Base-by-base conservation (phyloP, 2,329 filamentous ascomycete genomes). In the Cercospora sp. region DNA sequence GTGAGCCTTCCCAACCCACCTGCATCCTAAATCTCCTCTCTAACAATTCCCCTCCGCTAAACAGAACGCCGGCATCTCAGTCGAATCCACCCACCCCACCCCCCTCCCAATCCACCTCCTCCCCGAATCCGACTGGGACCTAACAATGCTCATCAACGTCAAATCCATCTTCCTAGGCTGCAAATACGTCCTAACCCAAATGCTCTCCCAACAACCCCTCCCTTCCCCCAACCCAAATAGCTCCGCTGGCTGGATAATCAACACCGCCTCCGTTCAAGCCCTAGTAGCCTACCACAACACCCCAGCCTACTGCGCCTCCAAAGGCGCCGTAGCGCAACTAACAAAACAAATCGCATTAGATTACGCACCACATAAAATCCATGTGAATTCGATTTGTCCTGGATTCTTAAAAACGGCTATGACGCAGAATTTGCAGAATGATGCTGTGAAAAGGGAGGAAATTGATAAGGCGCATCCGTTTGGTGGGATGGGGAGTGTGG, bases 341-440 rank as follows among this genome's bases (percentile, higher is more conserved):
- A 84, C 83, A 7, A 82, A 80, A 62, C 78, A 80, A 63, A 75
- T 83, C n/a, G 81, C 81, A 2, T 28, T 68, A 20, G 67, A 68
- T 28, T 68, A 68, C 48, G 67, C 79, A 1, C 74, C 75, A 42
- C 73, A 82, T 33, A 74, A 76, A 12, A 81, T 84, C 45, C 78
- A 82, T 64, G 77, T 75, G 66, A 83, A 83, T 68, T 75, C 78
- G 1, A 69, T 83, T 16, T 81, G 79, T 69, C 81, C 81, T 5
- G 81, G 81, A 1, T 83, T 73, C 36, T 66, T 74, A 28, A 55
- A 67, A n/a, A 74, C 72, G 28, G 62, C 77, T 10, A 80, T 81
- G 80, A 80, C 78, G 48, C 75, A 78, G 69, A 79, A 79, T 66
- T 69, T 79, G 20, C 77, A 80, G 69, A 76, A 72, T 39, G 75